A percentile compares a stretch with the other conserved stretches of the same genome.
These are phyloP conservation scores for Phytophthora constricta DNA, from an alignment of 352 stramenopile genomes.

Conservation along the genomic window DNA sequence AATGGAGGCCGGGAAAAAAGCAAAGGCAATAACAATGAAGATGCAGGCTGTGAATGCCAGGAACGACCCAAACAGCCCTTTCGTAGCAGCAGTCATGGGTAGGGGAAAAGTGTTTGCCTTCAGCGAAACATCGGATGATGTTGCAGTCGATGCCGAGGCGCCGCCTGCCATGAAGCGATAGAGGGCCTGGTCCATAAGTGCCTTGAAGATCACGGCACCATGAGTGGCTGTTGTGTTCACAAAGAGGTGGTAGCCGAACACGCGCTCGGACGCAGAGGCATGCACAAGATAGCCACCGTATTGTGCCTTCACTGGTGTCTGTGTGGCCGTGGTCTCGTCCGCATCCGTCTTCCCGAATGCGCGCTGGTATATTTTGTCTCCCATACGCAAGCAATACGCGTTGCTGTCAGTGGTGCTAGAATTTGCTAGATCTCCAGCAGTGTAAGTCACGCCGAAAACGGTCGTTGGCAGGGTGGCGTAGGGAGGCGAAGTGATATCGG, in stretches of 20 bases:
- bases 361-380: conserved; percentile 43
- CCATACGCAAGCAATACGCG: conserved; percentile 46
- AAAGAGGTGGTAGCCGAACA: conserved; percentile 60
- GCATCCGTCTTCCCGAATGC: conserved; percentile 46
- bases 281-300: conserved; percentile 50
- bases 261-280: conserved; percentile 27
- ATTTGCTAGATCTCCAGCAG: conserved; percentile 25
- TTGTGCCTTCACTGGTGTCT: conserved; percentile 37
- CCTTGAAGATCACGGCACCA: conserved; percentile 58
- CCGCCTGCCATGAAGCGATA: conserved; percentile 64
- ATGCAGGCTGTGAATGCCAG: conserved; percentile 77
- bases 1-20: conserved; percentile 91
- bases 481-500: conserved; percentile 42
- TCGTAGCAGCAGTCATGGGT: conserved; percentile 50
- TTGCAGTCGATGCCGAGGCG: conserved; percentile 21
- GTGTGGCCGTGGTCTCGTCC: conserved; percentile 82
- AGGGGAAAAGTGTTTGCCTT: conserved; percentile 59
- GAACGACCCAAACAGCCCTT: conserved; percentile 55
- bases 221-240: conserved; percentile 60
- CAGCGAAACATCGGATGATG: conserved; percentile 35
- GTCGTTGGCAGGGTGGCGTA: conserved; percentile 38
- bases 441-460: conserved; percentile 46
- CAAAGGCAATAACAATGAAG: conserved; percentile 91
- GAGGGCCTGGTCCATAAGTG: conserved; percentile 57
- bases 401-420: conserved; percentile 30